A percentile compares a stretch with the other conserved stretches of the same genome.
phyloP scores from a whole-genome alignment of 2,329 filamentous ascomycete species.

The Bipolaris victoriae region DNA sequence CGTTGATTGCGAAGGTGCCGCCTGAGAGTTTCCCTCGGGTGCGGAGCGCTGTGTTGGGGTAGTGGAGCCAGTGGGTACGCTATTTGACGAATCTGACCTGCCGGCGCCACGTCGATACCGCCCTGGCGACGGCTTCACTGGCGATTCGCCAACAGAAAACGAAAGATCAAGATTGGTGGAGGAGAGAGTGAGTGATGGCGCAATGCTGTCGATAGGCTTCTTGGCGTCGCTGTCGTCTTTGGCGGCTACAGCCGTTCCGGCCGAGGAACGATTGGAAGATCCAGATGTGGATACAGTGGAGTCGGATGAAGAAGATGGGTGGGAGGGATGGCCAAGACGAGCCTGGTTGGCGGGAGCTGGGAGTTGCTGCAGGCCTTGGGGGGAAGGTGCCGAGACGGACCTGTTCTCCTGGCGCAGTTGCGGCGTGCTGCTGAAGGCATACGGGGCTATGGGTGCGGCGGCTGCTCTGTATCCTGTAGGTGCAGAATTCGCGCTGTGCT shows the following conservation, averaged over 20 bases:
- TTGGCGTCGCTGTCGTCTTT: constrained; percentile 58
- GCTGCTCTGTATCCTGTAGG: constrained; percentile 51
- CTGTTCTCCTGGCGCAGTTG: constrained; percentile 63
- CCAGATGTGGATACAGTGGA: constrained; percentile 56
- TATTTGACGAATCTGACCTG: constrained; percentile 57
- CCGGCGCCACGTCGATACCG: constrained; percentile 76
- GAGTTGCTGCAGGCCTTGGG: constrained; percentile 48
- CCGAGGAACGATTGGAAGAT: constrained; percentile 57
- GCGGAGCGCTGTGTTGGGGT: constrained; percentile 43
- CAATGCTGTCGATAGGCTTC: constrained; percentile 47
- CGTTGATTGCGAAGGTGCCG: constrained; percentile 62
- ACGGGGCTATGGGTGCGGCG: constrained; percentile 56
- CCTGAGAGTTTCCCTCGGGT: constrained; percentile 49
- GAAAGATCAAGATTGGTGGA: constrained; percentile 61
- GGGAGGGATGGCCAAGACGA: constrained; percentile 45
- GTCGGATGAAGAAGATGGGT: constrained; percentile 51
- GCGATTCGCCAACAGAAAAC: constrained; percentile 62
- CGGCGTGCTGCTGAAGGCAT: constrained; percentile 59
- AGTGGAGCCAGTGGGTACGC: constrained; percentile 35
- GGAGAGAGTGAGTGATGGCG: constrained; percentile 58
- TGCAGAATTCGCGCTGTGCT: constrained; percentile 52
- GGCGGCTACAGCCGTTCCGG: constrained; percentile 44
- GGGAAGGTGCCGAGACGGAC: constrained; percentile 60
- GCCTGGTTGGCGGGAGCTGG: constrained; percentile 30
- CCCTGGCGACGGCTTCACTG: constrained; percentile 75